Conservation (phyloP, 345 rosid genomes). For the Kernera saxatilis region DNA sequence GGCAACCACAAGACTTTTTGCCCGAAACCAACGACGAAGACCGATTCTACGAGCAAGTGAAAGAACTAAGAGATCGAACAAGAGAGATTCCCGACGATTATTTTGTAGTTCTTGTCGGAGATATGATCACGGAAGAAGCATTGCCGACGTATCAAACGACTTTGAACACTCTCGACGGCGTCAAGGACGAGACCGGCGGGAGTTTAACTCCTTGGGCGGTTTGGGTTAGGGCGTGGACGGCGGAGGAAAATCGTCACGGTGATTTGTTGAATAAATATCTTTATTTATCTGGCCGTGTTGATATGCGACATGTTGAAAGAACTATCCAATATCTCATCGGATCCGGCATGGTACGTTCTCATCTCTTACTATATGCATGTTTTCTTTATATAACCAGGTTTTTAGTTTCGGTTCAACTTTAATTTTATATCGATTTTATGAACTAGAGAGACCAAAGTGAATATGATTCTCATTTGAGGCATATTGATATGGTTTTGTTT, state of each 20-base stretch:
- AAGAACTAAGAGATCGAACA: conserved; percentile 13
- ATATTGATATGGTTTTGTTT: neutral
- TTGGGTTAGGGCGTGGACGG: conserved; percentile 55
- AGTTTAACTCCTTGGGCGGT: conserved; percentile 43
- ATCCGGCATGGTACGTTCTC: conserved; percentile 26
- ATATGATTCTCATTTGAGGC: neutral
- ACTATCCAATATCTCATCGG: conserved; percentile 39
- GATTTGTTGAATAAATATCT: conserved; percentile 52
- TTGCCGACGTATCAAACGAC: conserved; percentile 71
- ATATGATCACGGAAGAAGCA: conserved; percentile 67
- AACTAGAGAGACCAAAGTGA: too few species aligned
- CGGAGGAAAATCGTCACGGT: conserved; percentile 51
- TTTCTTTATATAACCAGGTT: neutral
- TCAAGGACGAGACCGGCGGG: conserved; percentile 20
- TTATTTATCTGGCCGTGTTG: conserved; percentile 48
- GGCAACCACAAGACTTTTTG: conserved; percentile 61
- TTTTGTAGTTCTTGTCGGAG: conserved; percentile 30
- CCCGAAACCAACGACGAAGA: conserved; percentile 27
- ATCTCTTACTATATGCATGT: neutral
- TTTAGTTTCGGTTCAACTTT: neutral
- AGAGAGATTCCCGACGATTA: conserved; percentile 23
- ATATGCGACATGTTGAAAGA: conserved; percentile 45
- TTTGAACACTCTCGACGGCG: conserved; percentile 54
- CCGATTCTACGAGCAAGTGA: conserved; percentile 4
- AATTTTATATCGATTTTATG: too few species aligned